Percentiles rank a stretch among this genome's conserved stretches.
These are phyloP conservation scores for Phoenix dactylifera DNA, from an alignment of 176 grass and related monocot species.

Conservation along the genomic window DNA sequence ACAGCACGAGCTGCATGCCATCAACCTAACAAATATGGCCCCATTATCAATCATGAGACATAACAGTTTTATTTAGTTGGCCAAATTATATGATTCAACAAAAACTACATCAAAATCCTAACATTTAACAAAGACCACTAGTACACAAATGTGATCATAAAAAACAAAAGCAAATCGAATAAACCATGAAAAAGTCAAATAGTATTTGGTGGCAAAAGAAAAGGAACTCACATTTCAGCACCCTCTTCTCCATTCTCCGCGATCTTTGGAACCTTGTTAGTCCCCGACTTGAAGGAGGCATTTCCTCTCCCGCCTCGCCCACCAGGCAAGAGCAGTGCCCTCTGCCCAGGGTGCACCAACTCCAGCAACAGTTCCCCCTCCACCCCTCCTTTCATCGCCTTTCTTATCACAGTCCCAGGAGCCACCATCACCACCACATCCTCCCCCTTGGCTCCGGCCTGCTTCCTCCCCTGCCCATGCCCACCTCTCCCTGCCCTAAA, in stretches of 20 bases:
- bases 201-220: not conserved
- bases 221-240: conserved; percentile 67
- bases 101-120: too few species aligned
- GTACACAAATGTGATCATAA: too few species aligned
- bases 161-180: too few species aligned
- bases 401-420: conserved; percentile 67
- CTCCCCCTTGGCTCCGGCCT: conserved; percentile 74
- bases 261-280: conserved; percentile 74
- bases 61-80: too few species aligned
- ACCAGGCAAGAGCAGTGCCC: conserved; percentile 62
- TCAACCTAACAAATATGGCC: too few species aligned
- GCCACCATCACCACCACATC: conserved; percentile 83
- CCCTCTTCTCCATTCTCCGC: conserved; percentile 94
- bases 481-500: conserved; percentile 64
- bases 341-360: conserved; percentile 58
- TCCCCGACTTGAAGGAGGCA: conserved; percentile 75
- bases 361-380: conserved; percentile 52
- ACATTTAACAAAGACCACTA: too few species aligned
- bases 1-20: too few species aligned
- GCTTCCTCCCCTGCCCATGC: conserved; percentile 76
- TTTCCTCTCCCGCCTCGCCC: conserved; percentile 86
- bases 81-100: too few species aligned
- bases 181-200: too few species aligned
- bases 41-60: too few species aligned
- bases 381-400: conserved; percentile 31